Percentiles rank a stretch among this genome's conserved stretches.
These are phyloP conservation scores for Xylariaceae sp. DNA, from an alignment of 2,329 filamentous ascomycete genomes.

Conservation along the genomic window DNA sequence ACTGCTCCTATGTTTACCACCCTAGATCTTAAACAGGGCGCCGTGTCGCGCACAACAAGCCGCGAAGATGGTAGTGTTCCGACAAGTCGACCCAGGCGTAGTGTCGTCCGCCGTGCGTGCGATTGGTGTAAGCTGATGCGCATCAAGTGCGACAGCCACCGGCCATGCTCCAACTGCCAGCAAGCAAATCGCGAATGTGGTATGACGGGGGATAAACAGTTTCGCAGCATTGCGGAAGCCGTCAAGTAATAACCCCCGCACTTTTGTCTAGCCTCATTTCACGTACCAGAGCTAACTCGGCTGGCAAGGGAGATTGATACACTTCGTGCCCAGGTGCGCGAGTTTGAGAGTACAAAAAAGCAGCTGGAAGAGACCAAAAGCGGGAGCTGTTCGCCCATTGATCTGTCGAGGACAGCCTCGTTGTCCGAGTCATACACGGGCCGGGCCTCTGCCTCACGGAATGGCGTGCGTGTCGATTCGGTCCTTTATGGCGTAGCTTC, in stretches of 20 bases:
- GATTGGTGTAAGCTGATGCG: slow-evolving; percentile 28
- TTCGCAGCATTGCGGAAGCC: slow-evolving; percentile 23
- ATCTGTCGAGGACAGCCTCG: neutral
- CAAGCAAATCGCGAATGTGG: slow-evolving; percentile 16
- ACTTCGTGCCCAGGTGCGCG: neutral
- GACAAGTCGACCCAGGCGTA: slow-evolving; percentile 14
- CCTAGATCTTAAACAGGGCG: too few relatives aligned
- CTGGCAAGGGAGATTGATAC: slow-evolving; percentile 5
- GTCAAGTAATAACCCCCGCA: slow-evolving; percentile 6
- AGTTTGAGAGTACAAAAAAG: slow-evolving; percentile 1
- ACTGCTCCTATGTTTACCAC: too few relatives aligned
- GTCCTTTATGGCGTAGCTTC: slow-evolving; percentile 18
- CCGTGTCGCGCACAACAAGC: too few relatives aligned
- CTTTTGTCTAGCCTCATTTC: neutral
- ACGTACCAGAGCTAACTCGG: neutral
- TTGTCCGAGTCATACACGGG: neutral
- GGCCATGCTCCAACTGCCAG: slow-evolving; percentile 25
- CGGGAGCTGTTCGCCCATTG: neutral
- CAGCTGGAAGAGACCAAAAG: neutral
- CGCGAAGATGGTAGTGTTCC: too few relatives aligned
- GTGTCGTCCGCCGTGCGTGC: slow-evolving; percentile 22
- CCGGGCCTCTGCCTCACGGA: slow-evolving; percentile 6
- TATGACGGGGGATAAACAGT: slow-evolving; percentile 17
- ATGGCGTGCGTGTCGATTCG: slow-evolving; percentile 17
- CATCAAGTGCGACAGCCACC: slow-evolving; percentile 26